Evolutionary conservation across 2,329 filamentous ascomycete species (phyloP).

Genomic region (Alternaria brassicae): DNA sequence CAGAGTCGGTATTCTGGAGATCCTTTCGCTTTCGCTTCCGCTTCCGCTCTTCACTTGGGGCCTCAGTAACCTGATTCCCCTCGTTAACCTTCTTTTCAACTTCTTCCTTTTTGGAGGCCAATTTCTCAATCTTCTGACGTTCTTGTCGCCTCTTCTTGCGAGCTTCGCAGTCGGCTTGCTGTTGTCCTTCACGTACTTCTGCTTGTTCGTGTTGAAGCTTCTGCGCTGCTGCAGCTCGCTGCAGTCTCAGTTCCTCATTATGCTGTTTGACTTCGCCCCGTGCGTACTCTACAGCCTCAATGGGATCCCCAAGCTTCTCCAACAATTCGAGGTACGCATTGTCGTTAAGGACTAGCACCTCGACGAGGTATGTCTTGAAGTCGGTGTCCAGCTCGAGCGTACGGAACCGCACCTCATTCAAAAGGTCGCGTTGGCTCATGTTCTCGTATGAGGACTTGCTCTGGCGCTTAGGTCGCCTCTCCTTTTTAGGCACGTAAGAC

Average conservation of each 20-base stretch:
- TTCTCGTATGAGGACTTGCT: not conserved
- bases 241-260: not conserved
- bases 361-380: not conserved
- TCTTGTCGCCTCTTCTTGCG: not conserved
- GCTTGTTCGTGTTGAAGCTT: not conserved
- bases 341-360: not conserved
- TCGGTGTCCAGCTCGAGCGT: not conserved
- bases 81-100: not conserved
- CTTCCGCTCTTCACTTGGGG: not conserved
- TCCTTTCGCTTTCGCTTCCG: not conserved
- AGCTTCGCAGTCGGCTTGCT: not conserved
- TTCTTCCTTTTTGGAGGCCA: not conserved
- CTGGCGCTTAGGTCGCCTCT: not conserved
- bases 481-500: not conserved
- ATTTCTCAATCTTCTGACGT: not conserved
- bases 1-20: not conserved
- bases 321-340: not conserved
- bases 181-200: not conserved
- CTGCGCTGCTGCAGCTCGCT: not conserved
- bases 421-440: not conserved
- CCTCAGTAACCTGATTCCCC: not conserved
- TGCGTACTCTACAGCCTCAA: constrained; percentile 1
- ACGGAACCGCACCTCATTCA: not conserved
- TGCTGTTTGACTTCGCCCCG: not conserved
- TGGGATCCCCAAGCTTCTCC: not conserved